Percentiles rank a stretch among this genome's conserved stretches.
Conservation (phyloP, 768 basidiomycete genomes). For the Kwoniella botswanensis region DNA sequence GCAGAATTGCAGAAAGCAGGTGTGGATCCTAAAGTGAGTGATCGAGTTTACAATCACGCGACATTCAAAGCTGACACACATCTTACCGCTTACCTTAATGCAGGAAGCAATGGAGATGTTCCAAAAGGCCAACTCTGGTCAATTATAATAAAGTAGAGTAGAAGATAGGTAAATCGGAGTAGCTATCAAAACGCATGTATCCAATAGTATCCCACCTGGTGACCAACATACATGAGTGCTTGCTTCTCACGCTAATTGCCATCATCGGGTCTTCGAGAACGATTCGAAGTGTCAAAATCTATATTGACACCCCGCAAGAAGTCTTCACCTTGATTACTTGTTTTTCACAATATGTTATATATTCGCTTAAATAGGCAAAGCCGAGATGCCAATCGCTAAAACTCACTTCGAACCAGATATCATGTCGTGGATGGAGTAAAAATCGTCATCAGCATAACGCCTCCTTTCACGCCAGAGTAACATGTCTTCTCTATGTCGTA, state of each 20-base stretch:
- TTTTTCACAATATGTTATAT: too few relatives aligned
- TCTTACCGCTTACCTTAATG: not conserved
- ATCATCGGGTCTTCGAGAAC: not conserved
- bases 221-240: not conserved
- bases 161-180: not conserved
- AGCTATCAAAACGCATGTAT: not conserved
- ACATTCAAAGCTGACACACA: not conserved
- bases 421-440: too few relatives aligned
- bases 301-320: too few relatives aligned
- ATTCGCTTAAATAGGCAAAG: too few relatives aligned
- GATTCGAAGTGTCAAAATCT: too few relatives aligned
- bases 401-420: too few relatives aligned
- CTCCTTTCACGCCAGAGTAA: too few relatives aligned
- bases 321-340: too few relatives aligned
- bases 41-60: not conserved
- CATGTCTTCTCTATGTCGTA: too few relatives aligned
- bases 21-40: constrained; percentile 40
- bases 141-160: not conserved
- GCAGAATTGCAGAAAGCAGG: constrained; percentile 47
- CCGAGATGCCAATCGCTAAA: too few relatives aligned
- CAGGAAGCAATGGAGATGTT: constrained; percentile 34
- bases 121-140: constrained; percentile 25
- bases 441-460: too few relatives aligned
- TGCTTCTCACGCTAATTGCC: not conserved
- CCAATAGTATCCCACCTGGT: not conserved